Evolutionary conservation across 2,329 filamentous ascomycete genomes (phyloP), one percentile per base, ranked within the genome.

Genomic region (Malbranchea zuffiana): DNA sequence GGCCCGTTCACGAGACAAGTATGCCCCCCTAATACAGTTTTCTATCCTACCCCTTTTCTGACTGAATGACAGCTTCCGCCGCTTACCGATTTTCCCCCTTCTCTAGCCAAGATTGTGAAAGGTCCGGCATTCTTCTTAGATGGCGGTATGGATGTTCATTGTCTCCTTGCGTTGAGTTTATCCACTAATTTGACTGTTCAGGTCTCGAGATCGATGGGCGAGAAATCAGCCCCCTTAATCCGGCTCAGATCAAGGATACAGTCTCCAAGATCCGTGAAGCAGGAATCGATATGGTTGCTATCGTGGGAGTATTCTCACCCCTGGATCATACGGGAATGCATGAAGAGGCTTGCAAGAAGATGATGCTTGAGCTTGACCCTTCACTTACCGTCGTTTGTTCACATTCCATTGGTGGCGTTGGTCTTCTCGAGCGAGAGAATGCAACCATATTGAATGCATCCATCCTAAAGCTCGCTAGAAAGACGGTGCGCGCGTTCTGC

Each of bases 371-470:
- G 3, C 52, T 55, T 7, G 49, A 49, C 3, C 62, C 65, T 1
- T 45, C 43, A 3, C 43, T 65, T 0, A 49, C 53, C 1, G 52
- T 68, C 0, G 61, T 66, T 1, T 67, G 61, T 41, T 67, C 65
- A 0, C 57, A 62, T 23, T 52, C 61, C 16, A 62, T 69, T 12
- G 66, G 62, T 0, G 60, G 59, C 2, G 61, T 62, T 0, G 67
- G 67, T 0, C 47, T 68, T 1, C 43, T 68, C 7, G 75, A 78
- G 54, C 63, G 76, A 24, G 76, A 80, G 51, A 80, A 80, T 47
- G 75, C 75, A 0, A 68, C 72, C 2, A 75, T 80, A 12, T 57
- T 80, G 13, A 80, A 80, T 44, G 75, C 74, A 0, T 68, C 74
- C 2, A 75, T 80, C 21, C 57, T 78, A 7, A 51, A 62, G 0